These are phyloP conservation scores for Ensete glaucum DNA, from an alignment of 176 grass and related monocot genomes.

Conservation along the genomic window DNA sequence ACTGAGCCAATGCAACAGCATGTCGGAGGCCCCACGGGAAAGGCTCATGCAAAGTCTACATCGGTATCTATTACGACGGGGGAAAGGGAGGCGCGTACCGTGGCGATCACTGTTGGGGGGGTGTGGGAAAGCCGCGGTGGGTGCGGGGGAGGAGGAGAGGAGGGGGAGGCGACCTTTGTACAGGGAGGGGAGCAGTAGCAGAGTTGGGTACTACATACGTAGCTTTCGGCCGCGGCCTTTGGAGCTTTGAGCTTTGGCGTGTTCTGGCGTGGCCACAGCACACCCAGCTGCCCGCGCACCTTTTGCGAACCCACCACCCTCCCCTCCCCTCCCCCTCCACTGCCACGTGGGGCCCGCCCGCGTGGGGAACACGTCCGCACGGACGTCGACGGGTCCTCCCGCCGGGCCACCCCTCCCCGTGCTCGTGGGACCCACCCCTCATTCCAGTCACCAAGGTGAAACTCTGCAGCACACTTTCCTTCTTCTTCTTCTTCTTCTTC, in stretches of 20 bases:
- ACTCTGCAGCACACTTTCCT: too few species aligned
- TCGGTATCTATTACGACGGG: not conserved
- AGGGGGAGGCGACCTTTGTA: not conserved
- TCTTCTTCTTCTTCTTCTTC: too few species aligned
- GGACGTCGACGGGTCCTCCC: not conserved
- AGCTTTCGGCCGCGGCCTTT: not conserved
- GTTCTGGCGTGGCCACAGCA: not conserved
- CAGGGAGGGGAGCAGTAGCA: not conserved
- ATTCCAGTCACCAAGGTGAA: too few species aligned
- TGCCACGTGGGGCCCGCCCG: not conserved
- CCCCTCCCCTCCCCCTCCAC: not conserved
- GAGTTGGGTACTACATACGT: not conserved
- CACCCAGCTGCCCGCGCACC: too few species aligned
- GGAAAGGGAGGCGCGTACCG: too few species aligned
- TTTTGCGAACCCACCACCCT: not conserved
- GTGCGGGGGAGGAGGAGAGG: not conserved
- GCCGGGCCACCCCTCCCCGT: not conserved
- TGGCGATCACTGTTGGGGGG: too few species aligned
- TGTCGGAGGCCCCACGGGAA: not conserved
- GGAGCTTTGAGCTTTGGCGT: not conserved
- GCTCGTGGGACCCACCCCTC: not conserved
- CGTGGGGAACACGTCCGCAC: not conserved
- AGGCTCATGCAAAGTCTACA: not conserved
- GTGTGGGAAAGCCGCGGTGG: not conserved
- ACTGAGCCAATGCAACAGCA: not conserved